These are phyloP conservation scores for Jasminum sambac DNA, from an alignment of 257 asterid species.

Conservation along the genomic window DNA sequence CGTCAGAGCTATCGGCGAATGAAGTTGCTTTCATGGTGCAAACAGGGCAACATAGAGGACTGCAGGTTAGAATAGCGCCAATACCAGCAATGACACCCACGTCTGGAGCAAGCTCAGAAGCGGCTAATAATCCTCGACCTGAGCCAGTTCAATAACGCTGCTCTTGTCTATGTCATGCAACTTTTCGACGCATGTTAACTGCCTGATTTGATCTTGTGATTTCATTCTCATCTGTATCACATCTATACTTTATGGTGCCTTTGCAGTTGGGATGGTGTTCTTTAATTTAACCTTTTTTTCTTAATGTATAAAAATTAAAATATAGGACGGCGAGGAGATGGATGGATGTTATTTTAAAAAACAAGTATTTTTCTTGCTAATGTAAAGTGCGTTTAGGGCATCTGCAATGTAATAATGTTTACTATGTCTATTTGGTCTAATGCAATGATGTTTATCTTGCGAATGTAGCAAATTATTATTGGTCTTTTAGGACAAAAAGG, in stretches of 20 bases:
- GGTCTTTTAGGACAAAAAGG: too few species aligned
- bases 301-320: neutral
- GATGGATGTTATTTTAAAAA: neutral
- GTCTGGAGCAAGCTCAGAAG: constrained; percentile 19
- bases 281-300: neutral
- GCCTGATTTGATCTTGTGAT: neutral
- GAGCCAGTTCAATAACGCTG: constrained; percentile 23
- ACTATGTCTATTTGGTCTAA: too few species aligned
- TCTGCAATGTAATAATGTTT: too few species aligned
- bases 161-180: neutral
- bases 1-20: constrained; percentile 43
- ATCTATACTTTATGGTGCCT: neutral
- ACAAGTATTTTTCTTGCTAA: neutral
- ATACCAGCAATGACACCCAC: constrained; percentile 27
- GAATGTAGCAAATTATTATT: too few species aligned
- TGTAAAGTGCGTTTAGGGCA: neutral
- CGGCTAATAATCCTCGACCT: constrained; percentile 6
- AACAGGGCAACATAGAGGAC: constrained; percentile 46
- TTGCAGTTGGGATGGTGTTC: neutral
- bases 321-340: neutral
- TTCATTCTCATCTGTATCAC: neutral
- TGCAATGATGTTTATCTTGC: too few species aligned
- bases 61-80: constrained; percentile 39
- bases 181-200: neutral
- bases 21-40: constrained; percentile 52